Conservation (phyloP, 768 basidiomycete genomes). For the Suillus placidus region DNA sequence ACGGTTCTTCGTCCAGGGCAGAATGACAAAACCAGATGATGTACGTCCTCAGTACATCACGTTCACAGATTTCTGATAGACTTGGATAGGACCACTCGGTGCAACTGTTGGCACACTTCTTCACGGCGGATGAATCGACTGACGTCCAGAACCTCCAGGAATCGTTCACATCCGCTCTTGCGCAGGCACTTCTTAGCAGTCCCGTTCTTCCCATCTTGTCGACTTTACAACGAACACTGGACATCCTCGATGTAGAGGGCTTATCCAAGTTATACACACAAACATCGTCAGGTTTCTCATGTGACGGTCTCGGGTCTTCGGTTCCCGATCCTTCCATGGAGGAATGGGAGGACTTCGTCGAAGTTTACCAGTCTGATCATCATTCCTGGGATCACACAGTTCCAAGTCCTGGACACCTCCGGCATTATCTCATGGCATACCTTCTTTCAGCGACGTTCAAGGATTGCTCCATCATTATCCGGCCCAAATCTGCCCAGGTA, state of each 20-base stretch:
- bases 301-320: constrained; percentile 30
- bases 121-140: constrained; percentile 16
- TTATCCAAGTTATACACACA: constrained; percentile 48
- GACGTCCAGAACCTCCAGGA: constrained; percentile 44
- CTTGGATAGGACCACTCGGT: background rate
- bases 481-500: constrained; percentile 19
- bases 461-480: constrained; percentile 83
- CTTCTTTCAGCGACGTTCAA: constrained; percentile 94
- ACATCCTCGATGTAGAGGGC: constrained; percentile 85
- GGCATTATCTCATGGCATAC: constrained; percentile 72
- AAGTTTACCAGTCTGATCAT: constrained; percentile 48
- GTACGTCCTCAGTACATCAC: constrained; percentile 41
- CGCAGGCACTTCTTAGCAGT: constrained; percentile 50
- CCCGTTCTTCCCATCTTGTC: constrained; percentile 58
- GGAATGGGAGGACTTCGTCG: constrained; percentile 70
- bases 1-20: constrained; percentile 74
- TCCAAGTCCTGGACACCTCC: constrained; percentile 48
- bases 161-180: constrained; percentile 52
- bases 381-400: constrained; percentile 38
- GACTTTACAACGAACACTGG: constrained; percentile 72
- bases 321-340: constrained; percentile 55
- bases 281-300: constrained; percentile 11
- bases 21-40: constrained; percentile 55
- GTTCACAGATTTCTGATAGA: background rate
- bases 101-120: constrained; percentile 11